These are phyloP conservation scores for Globisporangium echinulatum DNA, from an alignment of 352 stramenopile species.

Conservation along the genomic window DNA sequence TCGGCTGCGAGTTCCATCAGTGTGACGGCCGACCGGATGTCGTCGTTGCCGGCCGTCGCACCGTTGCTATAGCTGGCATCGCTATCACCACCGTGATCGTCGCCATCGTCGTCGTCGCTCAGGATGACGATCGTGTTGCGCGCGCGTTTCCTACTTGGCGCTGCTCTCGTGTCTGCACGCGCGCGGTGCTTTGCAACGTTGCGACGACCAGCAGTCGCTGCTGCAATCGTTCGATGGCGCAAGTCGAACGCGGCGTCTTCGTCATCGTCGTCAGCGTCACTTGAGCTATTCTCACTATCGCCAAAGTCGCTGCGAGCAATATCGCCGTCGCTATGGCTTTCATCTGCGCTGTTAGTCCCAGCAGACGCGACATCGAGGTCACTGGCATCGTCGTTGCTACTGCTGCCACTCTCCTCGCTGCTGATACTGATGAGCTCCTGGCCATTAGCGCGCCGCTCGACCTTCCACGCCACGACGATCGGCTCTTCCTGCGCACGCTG, in stretches of 20 bases:
- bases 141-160: conserved; percentile 1
- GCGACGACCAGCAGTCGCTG: neutral
- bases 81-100: neutral
- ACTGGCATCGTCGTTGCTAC: conserved; percentile 14
- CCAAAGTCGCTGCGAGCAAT: neutral
- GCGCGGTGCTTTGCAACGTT: neutral
- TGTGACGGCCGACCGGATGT: neutral
- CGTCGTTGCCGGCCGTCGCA: conserved; percentile 6
- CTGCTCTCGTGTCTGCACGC: neutral
- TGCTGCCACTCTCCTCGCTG: conserved; percentile 27
- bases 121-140: conserved; percentile 2
- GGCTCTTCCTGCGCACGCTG: conserved; percentile 75
- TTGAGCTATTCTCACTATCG: neutral
- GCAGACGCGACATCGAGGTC: neutral
- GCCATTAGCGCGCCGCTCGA: conserved; percentile 39
- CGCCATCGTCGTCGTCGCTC: neutral
- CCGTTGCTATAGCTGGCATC: conserved; percentile 3
- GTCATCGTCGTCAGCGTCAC: neutral
- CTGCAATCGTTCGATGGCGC: neutral
- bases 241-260: neutral
- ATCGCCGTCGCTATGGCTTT: neutral
- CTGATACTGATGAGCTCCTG: conserved; percentile 55
- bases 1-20: neutral
- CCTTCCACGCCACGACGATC: conserved; percentile 70
- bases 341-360: neutral